Evolutionary conservation across 805 yeast species (phyloP).

Genomic region (Candida odintsovae): DNA sequence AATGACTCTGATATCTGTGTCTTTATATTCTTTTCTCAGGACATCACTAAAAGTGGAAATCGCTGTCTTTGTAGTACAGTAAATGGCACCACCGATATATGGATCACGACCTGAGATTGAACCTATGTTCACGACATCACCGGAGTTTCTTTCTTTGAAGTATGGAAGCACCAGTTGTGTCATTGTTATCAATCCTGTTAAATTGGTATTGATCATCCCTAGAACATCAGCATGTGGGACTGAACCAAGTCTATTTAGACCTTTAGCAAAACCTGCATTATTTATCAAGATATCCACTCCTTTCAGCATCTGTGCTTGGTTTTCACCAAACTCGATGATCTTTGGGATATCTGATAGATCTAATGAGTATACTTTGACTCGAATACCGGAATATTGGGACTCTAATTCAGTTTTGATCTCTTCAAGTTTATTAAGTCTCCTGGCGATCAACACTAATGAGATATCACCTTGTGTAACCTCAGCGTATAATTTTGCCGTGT

Average conservation of each 20-base stretch:
- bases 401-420: constrained; percentile 41
- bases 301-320: constrained; percentile 39
- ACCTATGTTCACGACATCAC: constrained; percentile 67
- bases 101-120: constrained; percentile 75
- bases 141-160: constrained; percentile 60
- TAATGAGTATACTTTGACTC: neutral
- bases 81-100: constrained; percentile 56
- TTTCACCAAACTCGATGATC: constrained; percentile 34
- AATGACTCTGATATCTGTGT: constrained; percentile 54
- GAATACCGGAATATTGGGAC: constrained; percentile 32
- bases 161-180: constrained; percentile 70
- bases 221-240: constrained; percentile 56
- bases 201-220: constrained; percentile 80
- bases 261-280: constrained; percentile 76
- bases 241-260: constrained; percentile 69
- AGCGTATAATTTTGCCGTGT: constrained; percentile 82
- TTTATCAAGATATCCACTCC: constrained; percentile 60
- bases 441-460: constrained; percentile 68
- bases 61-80: constrained; percentile 70
- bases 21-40: constrained; percentile 65
- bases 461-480: constrained; percentile 60
- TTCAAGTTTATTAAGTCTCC: constrained; percentile 56
- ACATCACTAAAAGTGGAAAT: constrained; percentile 63
- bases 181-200: constrained; percentile 72
- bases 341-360: neutral